Conservation (phyloP, 805 yeast species). For the Candida sakaeoensis region DNA sequence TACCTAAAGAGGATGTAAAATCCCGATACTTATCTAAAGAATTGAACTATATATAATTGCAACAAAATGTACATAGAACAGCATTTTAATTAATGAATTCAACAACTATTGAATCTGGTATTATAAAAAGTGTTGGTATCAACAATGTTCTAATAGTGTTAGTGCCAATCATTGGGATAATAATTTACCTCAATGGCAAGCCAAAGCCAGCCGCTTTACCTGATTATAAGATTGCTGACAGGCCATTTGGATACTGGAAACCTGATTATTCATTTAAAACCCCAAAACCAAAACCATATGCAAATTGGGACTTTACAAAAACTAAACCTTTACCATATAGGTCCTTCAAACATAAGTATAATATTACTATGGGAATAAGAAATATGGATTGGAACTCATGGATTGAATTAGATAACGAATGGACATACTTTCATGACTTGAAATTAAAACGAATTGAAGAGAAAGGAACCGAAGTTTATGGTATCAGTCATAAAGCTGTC, state of each 20-base stretch:
- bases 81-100: neutral
- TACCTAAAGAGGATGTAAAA: neutral
- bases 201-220: neutral
- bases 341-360: slow-evolving; percentile 63
- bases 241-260: slow-evolving; percentile 50
- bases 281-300: slow-evolving; percentile 47
- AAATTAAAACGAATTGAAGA: slow-evolving; percentile 48
- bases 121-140: neutral
- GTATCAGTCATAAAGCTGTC: slow-evolving; percentile 47
- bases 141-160: neutral
- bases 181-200: neutral
- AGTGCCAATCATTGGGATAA: neutral
- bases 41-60: neutral
- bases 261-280: slow-evolving; percentile 46
- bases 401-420: slow-evolving; percentile 68
- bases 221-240: slow-evolving; percentile 8
- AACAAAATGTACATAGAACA: neutral
- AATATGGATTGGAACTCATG: slow-evolving; percentile 57
- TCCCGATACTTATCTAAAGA: slow-evolving; percentile 1
- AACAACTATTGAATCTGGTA: slow-evolving; percentile 2
- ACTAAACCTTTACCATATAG: slow-evolving; percentile 61
- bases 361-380: slow-evolving; percentile 67
- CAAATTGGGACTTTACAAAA: slow-evolving; percentile 45
- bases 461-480: slow-evolving; percentile 45
- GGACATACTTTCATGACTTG: slow-evolving; percentile 51